Conservation (phyloP, 129 eudicot species). For the Chrysanthemum seticuspe region DNA sequence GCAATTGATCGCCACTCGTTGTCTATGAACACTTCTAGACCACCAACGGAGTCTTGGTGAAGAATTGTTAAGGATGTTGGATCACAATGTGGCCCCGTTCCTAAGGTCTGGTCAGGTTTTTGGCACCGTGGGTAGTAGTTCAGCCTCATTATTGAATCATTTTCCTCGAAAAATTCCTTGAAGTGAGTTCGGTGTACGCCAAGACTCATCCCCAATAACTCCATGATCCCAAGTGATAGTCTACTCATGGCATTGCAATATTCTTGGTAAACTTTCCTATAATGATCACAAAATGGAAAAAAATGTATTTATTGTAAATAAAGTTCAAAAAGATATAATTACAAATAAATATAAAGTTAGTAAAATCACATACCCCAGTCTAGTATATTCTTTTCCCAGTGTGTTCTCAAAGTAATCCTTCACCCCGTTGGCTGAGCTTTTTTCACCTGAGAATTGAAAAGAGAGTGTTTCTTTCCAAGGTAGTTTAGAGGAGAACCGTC, state of each 20-base stretch:
- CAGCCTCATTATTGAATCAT: conserved; percentile 63
- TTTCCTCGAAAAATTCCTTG: conserved; percentile 47
- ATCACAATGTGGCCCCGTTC: conserved; percentile 78
- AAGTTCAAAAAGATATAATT: neutral
- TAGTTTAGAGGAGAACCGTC: conserved; percentile 56
- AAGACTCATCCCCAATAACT: conserved; percentile 60
- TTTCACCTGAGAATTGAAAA: conserved; percentile 43
- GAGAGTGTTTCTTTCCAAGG: conserved; percentile 82
- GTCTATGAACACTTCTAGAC: conserved; percentile 66
- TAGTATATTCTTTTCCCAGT: conserved; percentile 49
- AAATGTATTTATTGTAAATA: neutral
- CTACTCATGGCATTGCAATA: conserved; percentile 60
- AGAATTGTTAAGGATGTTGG: conserved; percentile 72
- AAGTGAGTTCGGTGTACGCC: conserved; percentile 49
- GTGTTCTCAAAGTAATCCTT: conserved; percentile 44
- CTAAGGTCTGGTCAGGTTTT: conserved; percentile 63
- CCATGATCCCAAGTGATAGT: conserved; percentile 72
- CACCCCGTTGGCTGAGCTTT: conserved; percentile 42
- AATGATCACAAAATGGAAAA: conserved; percentile 10
- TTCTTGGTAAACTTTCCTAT: conserved; percentile 55
- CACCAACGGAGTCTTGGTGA: conserved; percentile 67
- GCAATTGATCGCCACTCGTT: conserved; percentile 56
- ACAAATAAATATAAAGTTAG: neutral
- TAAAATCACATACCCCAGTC: conserved; percentile 40
- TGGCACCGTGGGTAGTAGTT: conserved; percentile 73